Conservation (phyloP, 306 rosid genomes). For the Cyamopsis tetragonoloba region DNA sequence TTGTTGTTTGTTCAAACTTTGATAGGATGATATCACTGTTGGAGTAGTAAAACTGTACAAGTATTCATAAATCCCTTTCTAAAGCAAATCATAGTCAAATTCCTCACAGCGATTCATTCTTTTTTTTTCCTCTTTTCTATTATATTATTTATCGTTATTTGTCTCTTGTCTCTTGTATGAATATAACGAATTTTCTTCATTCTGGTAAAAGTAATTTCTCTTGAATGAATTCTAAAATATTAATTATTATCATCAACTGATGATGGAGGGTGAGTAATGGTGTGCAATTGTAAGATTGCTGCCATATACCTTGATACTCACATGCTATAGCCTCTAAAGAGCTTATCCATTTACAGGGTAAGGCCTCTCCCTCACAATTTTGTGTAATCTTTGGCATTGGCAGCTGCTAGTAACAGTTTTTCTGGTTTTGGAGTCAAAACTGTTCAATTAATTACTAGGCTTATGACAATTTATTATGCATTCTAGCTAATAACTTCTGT, state of each 20-base stretch:
- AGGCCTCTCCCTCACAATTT: too few relatives aligned
- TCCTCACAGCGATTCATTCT: too few relatives aligned
- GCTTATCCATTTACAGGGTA: too few relatives aligned
- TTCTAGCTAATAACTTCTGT: background rate
- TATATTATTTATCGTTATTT: background rate
- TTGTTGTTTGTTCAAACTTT: constrained; percentile 6
- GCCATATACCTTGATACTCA: background rate
- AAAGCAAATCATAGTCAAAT: too few relatives aligned
- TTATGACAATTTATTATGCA: background rate
- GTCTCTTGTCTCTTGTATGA: background rate
- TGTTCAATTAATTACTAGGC: background rate
- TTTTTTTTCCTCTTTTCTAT: too few relatives aligned
- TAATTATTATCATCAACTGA: background rate
- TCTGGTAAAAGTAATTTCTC: background rate
- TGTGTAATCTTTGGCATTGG: background rate
- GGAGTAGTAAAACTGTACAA: background rate
- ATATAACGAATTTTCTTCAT: background rate
- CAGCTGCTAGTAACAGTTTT: background rate
- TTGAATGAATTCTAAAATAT: background rate
- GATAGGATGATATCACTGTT: background rate
- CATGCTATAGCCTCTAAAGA: too few relatives aligned
- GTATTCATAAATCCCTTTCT: background rate
- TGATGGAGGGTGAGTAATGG: background rate
- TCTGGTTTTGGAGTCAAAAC: background rate
- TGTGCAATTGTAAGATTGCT: background rate